phyloP scores from a whole-genome alignment of 2,329 filamentous ascomycete genomes.

The Beauveria sp. region DNA sequence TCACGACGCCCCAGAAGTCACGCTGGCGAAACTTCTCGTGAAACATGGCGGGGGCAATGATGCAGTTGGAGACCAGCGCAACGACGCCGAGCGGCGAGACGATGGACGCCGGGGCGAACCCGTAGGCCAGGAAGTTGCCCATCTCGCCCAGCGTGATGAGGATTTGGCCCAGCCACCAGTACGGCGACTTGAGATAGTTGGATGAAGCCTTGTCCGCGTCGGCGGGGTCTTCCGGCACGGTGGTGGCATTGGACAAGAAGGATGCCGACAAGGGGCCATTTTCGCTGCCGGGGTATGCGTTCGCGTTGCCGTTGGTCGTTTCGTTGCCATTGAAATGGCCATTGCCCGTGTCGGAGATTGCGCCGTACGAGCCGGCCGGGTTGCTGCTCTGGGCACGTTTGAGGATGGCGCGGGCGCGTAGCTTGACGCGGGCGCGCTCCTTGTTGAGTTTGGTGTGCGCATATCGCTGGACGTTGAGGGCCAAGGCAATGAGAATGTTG shows the following conservation, averaged over 20 bases:
- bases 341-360: conserved; percentile 16
- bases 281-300: conserved; percentile 30
- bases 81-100: conserved; percentile 97
- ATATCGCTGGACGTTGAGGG: conserved; percentile 93
- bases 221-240: conserved; percentile 20
- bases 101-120: conserved; percentile 94
- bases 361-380: conserved; percentile 27
- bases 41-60: conserved; percentile 90
- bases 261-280: conserved; percentile 46
- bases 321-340: conserved; percentile 17
- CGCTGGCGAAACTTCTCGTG: conserved; percentile 80
- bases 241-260: conserved; percentile 32
- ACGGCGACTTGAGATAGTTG: conserved; percentile 81
- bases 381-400: conserved; percentile 32
- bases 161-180: conserved; percentile 93
- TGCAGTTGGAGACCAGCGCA: conserved; percentile 89
- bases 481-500: conserved; percentile 89
- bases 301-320: conserved; percentile 25
- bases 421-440: conserved; percentile 53
- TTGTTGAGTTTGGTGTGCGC: conserved; percentile 79
- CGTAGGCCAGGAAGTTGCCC: conserved; percentile 95
- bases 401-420: conserved; percentile 45
- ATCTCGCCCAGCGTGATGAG: conserved; percentile 90
- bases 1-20: conserved; percentile 80
- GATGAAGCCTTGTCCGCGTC: conserved; percentile 38